A percentile compares a stretch with the other conserved stretches of the same genome.
phyloP scores from a whole-genome alignment of 306 rosid genomes.

The Hippophae tibetana region DNA sequence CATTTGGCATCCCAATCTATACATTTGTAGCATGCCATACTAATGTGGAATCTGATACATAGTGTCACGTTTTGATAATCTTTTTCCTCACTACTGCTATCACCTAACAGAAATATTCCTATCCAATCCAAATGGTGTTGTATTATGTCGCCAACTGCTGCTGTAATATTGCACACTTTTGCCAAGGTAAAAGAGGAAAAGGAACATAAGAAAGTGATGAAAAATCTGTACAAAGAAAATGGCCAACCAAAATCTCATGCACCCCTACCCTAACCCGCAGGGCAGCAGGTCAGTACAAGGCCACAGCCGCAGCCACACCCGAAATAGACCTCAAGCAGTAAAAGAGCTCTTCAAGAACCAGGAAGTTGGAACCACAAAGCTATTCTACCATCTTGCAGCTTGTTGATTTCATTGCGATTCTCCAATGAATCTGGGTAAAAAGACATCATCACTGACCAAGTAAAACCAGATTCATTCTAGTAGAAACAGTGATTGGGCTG shows the following conservation, averaged over 20 bases:
- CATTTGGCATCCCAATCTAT: too few species aligned
- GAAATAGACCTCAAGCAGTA: constrained; percentile 27
- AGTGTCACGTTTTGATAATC: too few species aligned
- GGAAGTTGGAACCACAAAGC: constrained; percentile 19
- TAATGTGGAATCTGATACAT: too few species aligned
- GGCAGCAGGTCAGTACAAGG: constrained; percentile 28
- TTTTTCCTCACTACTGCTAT: too few species aligned
- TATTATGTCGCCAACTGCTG: constrained; percentile 55
- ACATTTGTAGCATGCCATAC: too few species aligned
- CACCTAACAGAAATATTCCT: too few species aligned
- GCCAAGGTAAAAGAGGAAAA: constrained; percentile 16
- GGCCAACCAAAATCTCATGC: constrained; percentile 54
- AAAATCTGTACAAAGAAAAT: constrained; percentile 65
- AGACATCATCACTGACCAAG: constrained; percentile 23
- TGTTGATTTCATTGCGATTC: constrained; percentile 21
- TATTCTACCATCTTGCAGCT: constrained; percentile 11
- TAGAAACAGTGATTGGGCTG: constrained; percentile 6
- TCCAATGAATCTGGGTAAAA: constrained; percentile 10
- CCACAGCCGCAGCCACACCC: constrained; percentile 14
- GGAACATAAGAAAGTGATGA: constrained; percentile 4
- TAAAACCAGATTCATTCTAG: constrained; percentile 29
- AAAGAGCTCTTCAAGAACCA: constrained; percentile 18
- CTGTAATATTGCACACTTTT: constrained; percentile 38
- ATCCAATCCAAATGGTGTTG: constrained; percentile 27
- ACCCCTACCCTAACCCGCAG: constrained; percentile 41